Percentiles rank a stretch among this genome's conserved stretches.
phyloP scores from a whole-genome alignment of 2,329 filamentous ascomycete genomes.

The Celoporthe dispersa region DNA sequence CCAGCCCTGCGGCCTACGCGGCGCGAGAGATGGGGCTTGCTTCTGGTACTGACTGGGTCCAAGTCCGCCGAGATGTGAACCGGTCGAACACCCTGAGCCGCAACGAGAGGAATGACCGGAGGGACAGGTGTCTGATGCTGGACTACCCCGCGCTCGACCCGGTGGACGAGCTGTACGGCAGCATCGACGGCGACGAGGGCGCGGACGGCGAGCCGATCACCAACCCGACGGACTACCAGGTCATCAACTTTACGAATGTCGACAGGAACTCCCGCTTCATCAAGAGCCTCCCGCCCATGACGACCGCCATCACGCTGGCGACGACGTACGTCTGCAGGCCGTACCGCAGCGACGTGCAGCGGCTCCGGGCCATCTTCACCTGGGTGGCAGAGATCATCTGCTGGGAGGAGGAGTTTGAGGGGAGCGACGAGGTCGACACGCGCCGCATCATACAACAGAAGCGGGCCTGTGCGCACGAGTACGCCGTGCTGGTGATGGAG shows the following conservation, averaged over 20 bases:
- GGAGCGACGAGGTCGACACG: conserved; percentile 70
- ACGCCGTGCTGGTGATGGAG: conserved; percentile 83
- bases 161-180: conserved; percentile 84
- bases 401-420: conserved; percentile 95
- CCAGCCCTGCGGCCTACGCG: conserved; percentile 41
- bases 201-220: conserved; percentile 82
- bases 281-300: conserved; percentile 78
- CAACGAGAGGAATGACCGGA: conserved; percentile 82
- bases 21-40: conserved; percentile 73
- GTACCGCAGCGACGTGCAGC: conserved; percentile 91
- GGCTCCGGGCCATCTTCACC: conserved; percentile 91
- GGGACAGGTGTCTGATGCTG: conserved; percentile 92
- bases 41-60: conserved; percentile 84
- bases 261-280: conserved; percentile 97
- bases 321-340: conserved; percentile 93
- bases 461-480: conserved; percentile 85
- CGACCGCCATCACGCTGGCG: conserved; percentile 79
- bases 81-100: conserved; percentile 90
- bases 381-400: conserved; percentile 95
- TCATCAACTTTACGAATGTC: conserved; percentile 81
- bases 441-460: conserved; percentile 82
- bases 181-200: conserved; percentile 87
- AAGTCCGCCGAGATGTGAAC: conserved; percentile 93
- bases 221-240: conserved; percentile 79
- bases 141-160: conserved; percentile 87